Percentiles rank a stretch among this genome's conserved stretches.
Evolutionary conservation across 2,329 filamentous ascomycete species (phyloP).

Genomic region (Falciphora oryzae): DNA sequence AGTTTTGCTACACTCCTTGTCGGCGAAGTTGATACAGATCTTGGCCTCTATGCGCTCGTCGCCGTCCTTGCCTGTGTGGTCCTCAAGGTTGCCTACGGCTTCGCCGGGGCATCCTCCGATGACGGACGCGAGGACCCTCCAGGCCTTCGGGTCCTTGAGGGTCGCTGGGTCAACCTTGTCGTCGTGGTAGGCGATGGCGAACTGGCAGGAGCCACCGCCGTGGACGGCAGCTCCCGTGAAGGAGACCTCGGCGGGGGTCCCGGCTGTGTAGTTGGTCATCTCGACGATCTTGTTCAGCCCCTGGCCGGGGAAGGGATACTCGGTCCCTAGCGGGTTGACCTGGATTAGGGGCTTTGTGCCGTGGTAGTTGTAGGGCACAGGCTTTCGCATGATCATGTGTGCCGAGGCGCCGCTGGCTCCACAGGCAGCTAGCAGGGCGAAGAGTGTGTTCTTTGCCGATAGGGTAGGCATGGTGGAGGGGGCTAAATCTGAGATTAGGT

Average conservation of each 20-base stretch:
- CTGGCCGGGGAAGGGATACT: constrained; percentile 82
- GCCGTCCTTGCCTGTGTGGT: constrained; percentile 13
- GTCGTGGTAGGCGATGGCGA: constrained; percentile 74
- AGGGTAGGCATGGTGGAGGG: neutral
- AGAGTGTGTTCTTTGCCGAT: constrained; percentile 1
- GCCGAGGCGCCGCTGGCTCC: constrained; percentile 31
- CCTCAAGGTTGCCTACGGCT: constrained; percentile 14
- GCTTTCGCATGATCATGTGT: constrained; percentile 70
- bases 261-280: constrained; percentile 21
- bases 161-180: neutral
- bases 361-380: constrained; percentile 50
- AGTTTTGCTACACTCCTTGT: constrained; percentile 17
- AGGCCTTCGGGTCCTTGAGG: constrained; percentile 11
- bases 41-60: constrained; percentile 13
- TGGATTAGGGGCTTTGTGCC: constrained; percentile 24
- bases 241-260: constrained; percentile 41
- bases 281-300: constrained; percentile 18
- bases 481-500: neutral
- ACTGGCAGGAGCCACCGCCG: constrained; percentile 87
- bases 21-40: constrained; percentile 17
- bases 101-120: constrained; percentile 21
- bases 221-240: constrained; percentile 74
- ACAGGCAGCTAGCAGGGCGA: constrained; percentile 3
- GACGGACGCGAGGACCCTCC: constrained; percentile 21
- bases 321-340: constrained; percentile 61